phyloP scores from a whole-genome alignment of 1,284 basidiomycete species.

The Farysia itapuensis region DNA sequence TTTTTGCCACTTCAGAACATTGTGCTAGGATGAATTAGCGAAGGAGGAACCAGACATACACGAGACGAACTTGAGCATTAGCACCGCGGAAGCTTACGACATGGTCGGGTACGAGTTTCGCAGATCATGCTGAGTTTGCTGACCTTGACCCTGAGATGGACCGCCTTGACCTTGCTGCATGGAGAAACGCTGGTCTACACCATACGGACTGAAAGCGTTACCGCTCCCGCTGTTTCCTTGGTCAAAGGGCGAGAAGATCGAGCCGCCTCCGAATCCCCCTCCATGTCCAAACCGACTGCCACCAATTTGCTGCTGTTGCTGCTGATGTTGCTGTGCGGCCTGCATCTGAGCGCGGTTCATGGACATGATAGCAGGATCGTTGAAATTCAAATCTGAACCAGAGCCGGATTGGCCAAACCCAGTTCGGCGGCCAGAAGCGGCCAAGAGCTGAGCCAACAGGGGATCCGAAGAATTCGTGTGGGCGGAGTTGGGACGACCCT shows the following conservation, averaged over 20 bases:
- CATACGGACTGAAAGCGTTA: constrained; percentile 13
- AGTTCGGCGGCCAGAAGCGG: constrained; percentile 19
- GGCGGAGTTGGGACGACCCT: constrained; percentile 11
- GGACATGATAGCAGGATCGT: constrained; percentile 52
- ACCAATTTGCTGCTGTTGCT: constrained; percentile 23
- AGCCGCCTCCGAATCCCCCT: constrained; percentile 16
- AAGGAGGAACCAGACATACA: no score
- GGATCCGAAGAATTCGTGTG: constrained; percentile 38
- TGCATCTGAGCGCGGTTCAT: constrained; percentile 43
- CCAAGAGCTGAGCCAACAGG: constrained; percentile 54
- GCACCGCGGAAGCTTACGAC: constrained; percentile 13
- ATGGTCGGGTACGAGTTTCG: constrained; percentile 14
- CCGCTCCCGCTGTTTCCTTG: constrained; percentile 17
- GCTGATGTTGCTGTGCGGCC: constrained; percentile 39
- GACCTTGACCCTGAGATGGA: constrained; percentile 16
- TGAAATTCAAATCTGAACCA: constrained; percentile 31
- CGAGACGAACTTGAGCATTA: no score
- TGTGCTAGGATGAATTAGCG: no score
- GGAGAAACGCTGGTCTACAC: constrained; percentile 27
- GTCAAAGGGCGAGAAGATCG: constrained; percentile 31
- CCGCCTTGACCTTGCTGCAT: constrained; percentile 19
- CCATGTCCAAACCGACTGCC: constrained; percentile 13
- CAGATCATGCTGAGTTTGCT: constrained; percentile 3
- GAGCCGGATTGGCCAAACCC: constrained; percentile 9
- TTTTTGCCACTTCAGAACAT: no score